Evolutionary conservation across 2,329 filamentous ascomycete species (phyloP).

Genomic region (Daldinia eschscholtzii): DNA sequence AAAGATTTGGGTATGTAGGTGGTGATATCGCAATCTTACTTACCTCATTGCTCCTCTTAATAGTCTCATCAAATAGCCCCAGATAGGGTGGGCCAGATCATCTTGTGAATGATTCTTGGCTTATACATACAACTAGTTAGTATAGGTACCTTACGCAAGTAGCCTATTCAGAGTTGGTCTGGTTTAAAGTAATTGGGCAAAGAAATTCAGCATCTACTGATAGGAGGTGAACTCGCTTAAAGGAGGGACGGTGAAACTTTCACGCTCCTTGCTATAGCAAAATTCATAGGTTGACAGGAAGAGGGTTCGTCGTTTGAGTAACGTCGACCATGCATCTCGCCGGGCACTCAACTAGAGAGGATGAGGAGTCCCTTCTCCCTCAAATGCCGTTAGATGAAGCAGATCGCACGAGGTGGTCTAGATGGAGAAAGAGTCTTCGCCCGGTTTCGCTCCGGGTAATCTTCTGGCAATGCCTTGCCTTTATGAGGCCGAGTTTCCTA

Average conservation of each 20-base stretch:
- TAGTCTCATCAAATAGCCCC: slow-evolving; percentile 26
- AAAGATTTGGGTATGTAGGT: neutral
- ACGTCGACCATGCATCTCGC: slow-evolving; percentile 42
- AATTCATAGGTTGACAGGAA: slow-evolving; percentile 14
- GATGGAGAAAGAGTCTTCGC: slow-evolving; percentile 26
- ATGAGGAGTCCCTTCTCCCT: slow-evolving; percentile 48
- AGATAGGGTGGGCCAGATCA: slow-evolving; percentile 8
- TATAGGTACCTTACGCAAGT: slow-evolving; percentile 12
- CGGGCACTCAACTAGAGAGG: slow-evolving; percentile 39
- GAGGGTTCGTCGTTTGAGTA: slow-evolving; percentile 22
- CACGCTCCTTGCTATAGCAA: slow-evolving; percentile 9
- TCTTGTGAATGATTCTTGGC: slow-evolving; percentile 25
- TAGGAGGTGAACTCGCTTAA: slow-evolving; percentile 26
- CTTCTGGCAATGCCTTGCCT: slow-evolving; percentile 40
- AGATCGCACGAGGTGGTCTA: slow-evolving; percentile 15
- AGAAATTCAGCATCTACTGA: slow-evolving; percentile 14
- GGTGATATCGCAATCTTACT: neutral
- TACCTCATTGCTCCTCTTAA: neutral
- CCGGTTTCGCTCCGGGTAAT: slow-evolving; percentile 35
- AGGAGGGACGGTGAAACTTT: slow-evolving; percentile 30
- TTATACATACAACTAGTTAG: slow-evolving; percentile 12
- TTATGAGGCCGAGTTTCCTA: slow-evolving; percentile 50
- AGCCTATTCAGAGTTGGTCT: slow-evolving; percentile 13
- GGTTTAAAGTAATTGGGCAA: slow-evolving; percentile 22
- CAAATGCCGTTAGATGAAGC: slow-evolving; percentile 30